Evolutionary conservation across 495 filamentous ascomycete genomes (phyloP).

Genomic region (Aspergillus olivimuriae): DNA sequence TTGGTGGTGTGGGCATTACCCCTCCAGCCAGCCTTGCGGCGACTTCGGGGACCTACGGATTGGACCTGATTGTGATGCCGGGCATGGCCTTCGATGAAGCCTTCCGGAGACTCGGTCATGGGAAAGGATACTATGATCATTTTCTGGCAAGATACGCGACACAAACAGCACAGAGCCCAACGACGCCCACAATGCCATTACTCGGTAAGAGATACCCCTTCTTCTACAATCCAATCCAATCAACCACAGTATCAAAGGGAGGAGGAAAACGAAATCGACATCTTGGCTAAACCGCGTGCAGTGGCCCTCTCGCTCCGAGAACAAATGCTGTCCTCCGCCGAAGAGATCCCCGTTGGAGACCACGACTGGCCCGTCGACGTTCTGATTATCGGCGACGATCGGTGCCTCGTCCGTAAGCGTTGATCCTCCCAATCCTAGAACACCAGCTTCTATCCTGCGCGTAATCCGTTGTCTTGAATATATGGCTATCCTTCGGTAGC

Average conservation of each 20-base stretch:
- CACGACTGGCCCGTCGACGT: conserved; percentile 64
- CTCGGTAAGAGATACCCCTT: conserved; percentile 43
- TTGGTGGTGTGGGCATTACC: conserved; percentile 45
- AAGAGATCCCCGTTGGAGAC: conserved; percentile 58
- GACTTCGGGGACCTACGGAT: conserved; percentile 38
- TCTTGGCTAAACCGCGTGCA: conserved; percentile 31
- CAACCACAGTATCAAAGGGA: conserved; percentile 6
- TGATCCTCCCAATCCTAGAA: conserved; percentile 18
- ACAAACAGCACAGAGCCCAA: conserved; percentile 29
- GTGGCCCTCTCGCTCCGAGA: conserved; percentile 85
- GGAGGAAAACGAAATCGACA: too few species aligned
- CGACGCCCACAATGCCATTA: conserved; percentile 54
- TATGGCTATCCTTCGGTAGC: conserved; percentile 10
- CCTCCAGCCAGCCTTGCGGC: conserved; percentile 7
- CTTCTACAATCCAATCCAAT: conserved; percentile 7
- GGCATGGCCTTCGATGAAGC: conserved; percentile 83
- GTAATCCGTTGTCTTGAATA: conserved; percentile 15
- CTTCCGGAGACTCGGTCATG: conserved; percentile 80
- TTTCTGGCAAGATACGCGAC: conserved; percentile 70
- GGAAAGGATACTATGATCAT: conserved; percentile 94
- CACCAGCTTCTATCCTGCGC: conserved; percentile 11
- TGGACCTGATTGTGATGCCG: conserved; percentile 88
- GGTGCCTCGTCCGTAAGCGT: conserved; percentile 28
- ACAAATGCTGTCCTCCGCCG: conserved; percentile 62
- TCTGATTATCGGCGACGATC: conserved; percentile 55